phyloP scores from a whole-genome alignment of 164 flowering plant species.

The Akebia trifoliata region DNA sequence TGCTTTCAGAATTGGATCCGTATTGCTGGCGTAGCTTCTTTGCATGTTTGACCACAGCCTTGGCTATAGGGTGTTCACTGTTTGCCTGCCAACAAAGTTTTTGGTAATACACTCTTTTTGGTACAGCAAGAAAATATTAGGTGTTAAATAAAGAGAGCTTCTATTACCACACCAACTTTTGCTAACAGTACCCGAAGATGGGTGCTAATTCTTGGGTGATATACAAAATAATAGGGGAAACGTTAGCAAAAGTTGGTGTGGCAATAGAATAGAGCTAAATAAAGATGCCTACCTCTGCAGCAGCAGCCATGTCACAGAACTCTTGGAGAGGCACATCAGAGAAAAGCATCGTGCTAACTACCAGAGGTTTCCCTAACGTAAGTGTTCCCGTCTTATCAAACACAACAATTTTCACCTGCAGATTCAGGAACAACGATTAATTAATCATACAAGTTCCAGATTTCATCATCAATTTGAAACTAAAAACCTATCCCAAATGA shows the following conservation, averaged over 20 bases:
- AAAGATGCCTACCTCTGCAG: constrained; percentile 62
- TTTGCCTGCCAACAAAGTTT: constrained; percentile 44
- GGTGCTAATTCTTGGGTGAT: no score
- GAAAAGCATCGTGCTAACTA: constrained; percentile 68
- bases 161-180: no score
- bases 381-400: constrained; percentile 97
- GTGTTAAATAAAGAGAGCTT: no score
- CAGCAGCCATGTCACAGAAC: constrained; percentile 60
- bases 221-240: background rate
- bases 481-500: background rate
- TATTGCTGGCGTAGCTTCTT: constrained; percentile 49
- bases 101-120: background rate
- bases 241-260: no score
- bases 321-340: constrained; percentile 61
- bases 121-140: background rate
- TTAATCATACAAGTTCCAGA: background rate
- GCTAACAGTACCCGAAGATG: no score
- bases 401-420: constrained; percentile 73
- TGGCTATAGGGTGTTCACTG: constrained; percentile 95
- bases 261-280: background rate
- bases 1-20: constrained; percentile 33
- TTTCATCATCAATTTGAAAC: background rate
- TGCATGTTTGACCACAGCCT: constrained; percentile 71
- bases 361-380: constrained; percentile 81
- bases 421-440: background rate